phyloP scores from a whole-genome alignment of 148 eudicot genomes.

The Chenopodium berlandieri region DNA sequence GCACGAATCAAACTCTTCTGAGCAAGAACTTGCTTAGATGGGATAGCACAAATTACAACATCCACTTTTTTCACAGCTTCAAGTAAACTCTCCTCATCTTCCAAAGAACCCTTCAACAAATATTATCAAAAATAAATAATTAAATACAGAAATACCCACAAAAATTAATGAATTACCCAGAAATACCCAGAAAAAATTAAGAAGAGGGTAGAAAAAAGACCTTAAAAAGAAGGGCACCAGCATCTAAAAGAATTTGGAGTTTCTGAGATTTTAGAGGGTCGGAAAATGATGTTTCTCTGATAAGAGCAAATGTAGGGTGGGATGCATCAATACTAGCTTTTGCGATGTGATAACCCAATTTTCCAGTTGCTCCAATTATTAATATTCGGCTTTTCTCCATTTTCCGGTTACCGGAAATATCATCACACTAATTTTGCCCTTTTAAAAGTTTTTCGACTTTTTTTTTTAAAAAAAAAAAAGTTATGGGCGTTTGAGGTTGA shows the following conservation, averaged over 20 bases:
- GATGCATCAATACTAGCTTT: conserved; percentile 56
- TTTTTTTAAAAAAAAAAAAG: no score
- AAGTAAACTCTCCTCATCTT: conserved; percentile 56
- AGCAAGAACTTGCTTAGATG: conserved; percentile 52
- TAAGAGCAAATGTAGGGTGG: conserved; percentile 71
- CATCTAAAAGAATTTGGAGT: conserved; percentile 45
- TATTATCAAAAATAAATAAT: neutral
- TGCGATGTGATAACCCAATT: conserved; percentile 59
- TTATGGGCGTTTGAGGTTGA: no score
- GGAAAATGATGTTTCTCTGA: conserved; percentile 52
- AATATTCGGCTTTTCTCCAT: conserved; percentile 56
- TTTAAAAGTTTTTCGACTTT: no score
- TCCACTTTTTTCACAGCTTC: conserved; percentile 77
- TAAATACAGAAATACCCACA: neutral
- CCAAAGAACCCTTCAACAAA: conserved; percentile 59
- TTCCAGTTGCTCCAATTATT: conserved; percentile 78
- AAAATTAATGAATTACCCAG: no score
- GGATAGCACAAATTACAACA: conserved; percentile 69
- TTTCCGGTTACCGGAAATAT: neutral
- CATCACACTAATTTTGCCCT: neutral
- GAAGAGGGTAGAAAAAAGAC: conserved; percentile 22
- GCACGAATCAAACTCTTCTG: conserved; percentile 62
- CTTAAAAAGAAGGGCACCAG: conserved; percentile 55
- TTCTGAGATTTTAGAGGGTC: conserved; percentile 47
- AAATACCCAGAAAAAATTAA: conserved; percentile 5